Percentiles rank a stretch among this genome's conserved stretches.
These are phyloP conservation scores for Monilinia polystroma DNA, from an alignment of 2,329 filamentous ascomycete genomes.

Conservation along the genomic window DNA sequence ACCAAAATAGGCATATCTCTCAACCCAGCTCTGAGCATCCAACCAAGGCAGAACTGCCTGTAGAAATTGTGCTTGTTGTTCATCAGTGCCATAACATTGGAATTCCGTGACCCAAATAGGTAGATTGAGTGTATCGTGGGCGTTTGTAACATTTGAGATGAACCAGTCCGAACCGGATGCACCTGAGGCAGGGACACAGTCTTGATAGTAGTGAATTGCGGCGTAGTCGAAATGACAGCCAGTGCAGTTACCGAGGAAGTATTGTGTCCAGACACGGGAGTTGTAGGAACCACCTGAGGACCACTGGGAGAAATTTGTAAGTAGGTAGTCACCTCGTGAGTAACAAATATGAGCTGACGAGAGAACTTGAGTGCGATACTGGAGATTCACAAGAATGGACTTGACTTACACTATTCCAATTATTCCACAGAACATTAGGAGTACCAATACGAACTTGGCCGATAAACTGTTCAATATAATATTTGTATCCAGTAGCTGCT, in stretches of 20 bases:
- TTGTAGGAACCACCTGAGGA: slow-evolving; percentile 39
- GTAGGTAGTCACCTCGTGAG: background rate
- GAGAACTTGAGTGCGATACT: background rate
- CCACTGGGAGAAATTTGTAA: slow-evolving; percentile 35
- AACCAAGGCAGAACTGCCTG: slow-evolving; percentile 45
- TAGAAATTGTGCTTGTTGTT: slow-evolving; percentile 43
- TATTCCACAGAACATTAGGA: slow-evolving; percentile 44
- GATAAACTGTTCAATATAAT: slow-evolving; percentile 46
- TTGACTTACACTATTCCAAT: slow-evolving; percentile 18
- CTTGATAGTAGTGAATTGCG: slow-evolving; percentile 48
- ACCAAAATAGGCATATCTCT: slow-evolving; percentile 43
- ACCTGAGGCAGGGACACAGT: slow-evolving; percentile 36
- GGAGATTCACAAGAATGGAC: background rate
- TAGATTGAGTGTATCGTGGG: slow-evolving; percentile 40
- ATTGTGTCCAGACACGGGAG: slow-evolving; percentile 45
- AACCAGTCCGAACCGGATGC: slow-evolving; percentile 42
- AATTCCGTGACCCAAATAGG: slow-evolving; percentile 49
- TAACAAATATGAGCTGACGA: background rate
- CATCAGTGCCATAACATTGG: slow-evolving; percentile 38
- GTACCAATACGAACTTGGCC: slow-evolving; percentile 44
- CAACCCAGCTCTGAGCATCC: slow-evolving; percentile 43
- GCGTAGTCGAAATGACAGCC: slow-evolving; percentile 47
- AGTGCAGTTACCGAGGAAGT: slow-evolving; percentile 45
- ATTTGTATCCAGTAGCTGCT: slow-evolving; percentile 43
- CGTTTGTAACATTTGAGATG: slow-evolving; percentile 44